Conservation (phyloP, 2,329 filamentous ascomycete species). For the Alternaria metachromatica region DNA sequence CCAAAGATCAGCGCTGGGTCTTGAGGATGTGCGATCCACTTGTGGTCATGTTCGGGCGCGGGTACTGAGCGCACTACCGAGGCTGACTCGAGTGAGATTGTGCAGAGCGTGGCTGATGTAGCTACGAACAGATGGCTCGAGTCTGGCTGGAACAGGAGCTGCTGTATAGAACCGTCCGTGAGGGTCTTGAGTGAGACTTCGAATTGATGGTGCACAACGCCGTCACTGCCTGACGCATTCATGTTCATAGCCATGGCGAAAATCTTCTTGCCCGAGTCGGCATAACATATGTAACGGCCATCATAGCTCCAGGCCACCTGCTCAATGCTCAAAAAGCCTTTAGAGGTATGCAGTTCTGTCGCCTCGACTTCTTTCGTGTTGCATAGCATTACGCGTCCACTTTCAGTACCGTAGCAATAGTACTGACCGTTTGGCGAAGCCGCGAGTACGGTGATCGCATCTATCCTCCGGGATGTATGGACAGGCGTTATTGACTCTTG, state of each 20-base stretch:
- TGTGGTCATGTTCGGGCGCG: neutral
- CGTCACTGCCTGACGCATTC: neutral
- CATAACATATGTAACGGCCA: neutral
- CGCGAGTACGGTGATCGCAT: neutral
- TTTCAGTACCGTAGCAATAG: neutral
- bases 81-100: neutral
- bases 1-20: neutral
- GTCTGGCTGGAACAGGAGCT: neutral
- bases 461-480: neutral
- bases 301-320: neutral
- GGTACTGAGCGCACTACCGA: neutral
- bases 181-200: neutral
- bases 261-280: neutral
- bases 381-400: neutral
- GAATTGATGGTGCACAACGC: neutral
- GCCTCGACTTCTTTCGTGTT: accelerated
- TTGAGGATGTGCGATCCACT: neutral
- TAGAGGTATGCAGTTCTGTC: neutral
- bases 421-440: neutral
- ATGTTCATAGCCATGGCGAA: neutral
- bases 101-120: neutral
- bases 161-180: neutral
- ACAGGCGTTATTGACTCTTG: neutral
- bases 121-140: neutral
- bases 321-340: neutral